Conservation (phyloP, 495 filamentous ascomycete species). For the Hypoxylon fuscum region DNA sequence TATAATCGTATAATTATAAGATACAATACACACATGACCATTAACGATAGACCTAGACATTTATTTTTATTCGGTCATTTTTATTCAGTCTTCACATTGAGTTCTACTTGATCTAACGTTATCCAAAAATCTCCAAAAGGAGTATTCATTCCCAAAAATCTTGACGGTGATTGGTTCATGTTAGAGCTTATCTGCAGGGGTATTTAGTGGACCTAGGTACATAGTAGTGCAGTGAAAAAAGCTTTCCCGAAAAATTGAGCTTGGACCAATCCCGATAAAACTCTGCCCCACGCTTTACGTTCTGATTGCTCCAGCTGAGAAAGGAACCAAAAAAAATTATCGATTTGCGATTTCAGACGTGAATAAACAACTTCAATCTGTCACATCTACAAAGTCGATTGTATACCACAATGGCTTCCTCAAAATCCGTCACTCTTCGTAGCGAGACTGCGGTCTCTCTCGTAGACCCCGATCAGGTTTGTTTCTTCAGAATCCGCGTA, state of each 20-base stretch:
- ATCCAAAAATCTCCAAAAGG: constrained; percentile 8
- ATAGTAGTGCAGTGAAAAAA: background rate
- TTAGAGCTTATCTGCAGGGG: background rate
- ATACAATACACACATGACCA: too few relatives aligned
- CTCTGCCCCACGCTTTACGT: constrained; percentile 13
- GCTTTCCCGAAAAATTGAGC: constrained; percentile 1
- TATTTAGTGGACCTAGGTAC: background rate
- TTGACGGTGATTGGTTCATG: constrained; percentile 8
- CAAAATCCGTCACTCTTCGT: constrained; percentile 39
- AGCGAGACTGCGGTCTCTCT: constrained; percentile 48
- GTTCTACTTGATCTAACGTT: background rate
- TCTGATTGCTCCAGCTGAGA: constrained; percentile 3
- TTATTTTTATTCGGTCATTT: too few relatives aligned
- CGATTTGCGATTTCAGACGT: constrained; percentile 10
- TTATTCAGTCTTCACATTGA: too few relatives aligned
- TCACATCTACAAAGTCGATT: constrained; percentile 3
- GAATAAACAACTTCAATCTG: constrained; percentile 16
- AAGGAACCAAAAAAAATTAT: constrained; percentile 22
- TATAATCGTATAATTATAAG: too few relatives aligned
- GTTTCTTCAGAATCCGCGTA: constrained; percentile 16
- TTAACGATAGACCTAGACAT: too few relatives aligned
- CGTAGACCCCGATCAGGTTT: constrained; percentile 56
- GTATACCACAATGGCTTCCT: constrained; percentile 36
- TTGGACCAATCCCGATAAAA: constrained; percentile 20
- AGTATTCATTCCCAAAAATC: constrained; percentile 2